phyloP scores from a whole-genome alignment of 139 green algal species.

The Trebouxia sp. region DNA sequence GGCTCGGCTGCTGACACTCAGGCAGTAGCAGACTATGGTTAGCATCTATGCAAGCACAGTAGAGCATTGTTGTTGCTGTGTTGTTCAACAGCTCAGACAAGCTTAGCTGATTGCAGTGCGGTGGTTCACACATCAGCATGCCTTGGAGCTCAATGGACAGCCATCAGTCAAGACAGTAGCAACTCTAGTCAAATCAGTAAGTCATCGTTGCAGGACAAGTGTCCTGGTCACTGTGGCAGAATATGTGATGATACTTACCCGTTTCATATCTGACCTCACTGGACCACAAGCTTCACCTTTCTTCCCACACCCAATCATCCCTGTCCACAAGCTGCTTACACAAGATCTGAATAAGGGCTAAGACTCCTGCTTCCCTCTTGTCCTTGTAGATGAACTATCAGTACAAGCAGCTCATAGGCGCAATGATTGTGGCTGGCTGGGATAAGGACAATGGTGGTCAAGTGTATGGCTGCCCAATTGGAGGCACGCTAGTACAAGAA shows the following conservation, averaged over 20 bases:
- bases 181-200: constrained; percentile 81
- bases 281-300: not conserved
- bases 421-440: constrained; percentile 95
- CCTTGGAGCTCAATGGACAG: constrained; percentile 58
- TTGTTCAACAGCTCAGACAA: too few species aligned
- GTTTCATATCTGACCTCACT: not conserved
- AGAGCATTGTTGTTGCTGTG: not conserved
- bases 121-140: constrained; percentile 56
- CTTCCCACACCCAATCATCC: not conserved
- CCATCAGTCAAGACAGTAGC: constrained; percentile 79
- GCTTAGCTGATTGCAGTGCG: constrained; percentile 49
- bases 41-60: too few species aligned
- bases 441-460: constrained; percentile 80
- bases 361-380: too few species aligned
- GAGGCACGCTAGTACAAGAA: constrained; percentile 77
- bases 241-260: too few species aligned
- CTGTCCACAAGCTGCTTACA: too few species aligned
- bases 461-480: constrained; percentile 87
- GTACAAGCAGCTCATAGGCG: constrained; percentile 92
- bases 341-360: too few species aligned
- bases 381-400: constrained; percentile 83
- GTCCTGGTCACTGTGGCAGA: not conserved
- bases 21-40: constrained; percentile 86
- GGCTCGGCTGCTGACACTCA: constrained; percentile 91
- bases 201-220: not conserved